Evolutionary conservation across 2,329 filamentous ascomycete species (phyloP).

Genomic region (Arthrinium puccinioides): DNA sequence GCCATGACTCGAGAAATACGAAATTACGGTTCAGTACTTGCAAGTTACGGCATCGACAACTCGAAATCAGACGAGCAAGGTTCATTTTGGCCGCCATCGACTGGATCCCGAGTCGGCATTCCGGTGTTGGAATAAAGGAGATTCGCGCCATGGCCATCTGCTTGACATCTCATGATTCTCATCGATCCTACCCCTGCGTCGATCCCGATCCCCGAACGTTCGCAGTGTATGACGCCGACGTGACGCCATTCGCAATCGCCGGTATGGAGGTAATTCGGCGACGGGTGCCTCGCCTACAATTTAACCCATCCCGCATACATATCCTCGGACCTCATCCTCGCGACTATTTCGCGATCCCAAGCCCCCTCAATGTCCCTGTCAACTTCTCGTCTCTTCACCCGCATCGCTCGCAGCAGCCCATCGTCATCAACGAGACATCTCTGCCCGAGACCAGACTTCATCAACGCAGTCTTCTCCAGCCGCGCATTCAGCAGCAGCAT

Average conservation of each 20-base stretch:
- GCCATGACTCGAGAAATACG: no score
- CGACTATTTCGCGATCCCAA: not conserved
- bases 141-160: no score
- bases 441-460: no score
- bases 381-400: not conserved
- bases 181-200: conserved; percentile 6
- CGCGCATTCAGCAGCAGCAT: conserved; percentile 1
- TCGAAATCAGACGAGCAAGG: no score
- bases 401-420: not conserved
- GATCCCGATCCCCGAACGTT: not conserved
- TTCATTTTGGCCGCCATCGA: no score
- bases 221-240: conserved; percentile 4
- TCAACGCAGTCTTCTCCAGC: not conserved
- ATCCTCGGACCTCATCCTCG: not conserved
- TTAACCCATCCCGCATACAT: not conserved
- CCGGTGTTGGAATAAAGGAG: no score
- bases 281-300: no score
- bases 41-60: no score
- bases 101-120: no score
- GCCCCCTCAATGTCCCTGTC: not conserved
- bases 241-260: conserved; percentile 4
- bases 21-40: no score
- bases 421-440: no score
- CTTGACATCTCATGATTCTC: no score
- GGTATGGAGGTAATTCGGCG: not conserved